Percentiles rank a stretch among this genome's conserved stretches.
These are phyloP conservation scores for Cordyceps tenuipes DNA, from an alignment of 2,329 filamentous ascomycete species.

Conservation along the genomic window DNA sequence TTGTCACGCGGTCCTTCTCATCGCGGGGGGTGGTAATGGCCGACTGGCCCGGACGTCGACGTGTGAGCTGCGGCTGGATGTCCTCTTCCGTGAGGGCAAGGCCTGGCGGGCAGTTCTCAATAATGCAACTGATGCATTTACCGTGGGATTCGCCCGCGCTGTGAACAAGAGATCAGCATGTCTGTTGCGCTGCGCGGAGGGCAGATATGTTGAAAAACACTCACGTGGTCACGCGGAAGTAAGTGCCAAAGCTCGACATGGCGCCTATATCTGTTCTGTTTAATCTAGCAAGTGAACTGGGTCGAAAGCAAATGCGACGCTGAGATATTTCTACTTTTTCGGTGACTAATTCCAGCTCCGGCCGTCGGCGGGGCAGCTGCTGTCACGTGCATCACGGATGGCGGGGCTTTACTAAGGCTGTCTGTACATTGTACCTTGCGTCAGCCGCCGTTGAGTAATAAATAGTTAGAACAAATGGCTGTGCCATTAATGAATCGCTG, in stretches of 20 bases:
- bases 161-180: slow-evolving; percentile 11
- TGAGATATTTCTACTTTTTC: neutral
- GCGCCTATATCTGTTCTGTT: slow-evolving; percentile 11
- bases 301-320: neutral
- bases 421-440: no score
- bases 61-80: slow-evolving; percentile 91
- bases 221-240: slow-evolving; percentile 76
- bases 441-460: no score
- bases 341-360: slow-evolving; percentile 5
- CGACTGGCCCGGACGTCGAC: slow-evolving; percentile 80
- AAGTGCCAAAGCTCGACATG: slow-evolving; percentile 79
- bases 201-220: slow-evolving; percentile 23
- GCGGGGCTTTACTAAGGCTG: no score
- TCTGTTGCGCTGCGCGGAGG: neutral
- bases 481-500: no score
- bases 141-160: slow-evolving; percentile 66
- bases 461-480: no score
- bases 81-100: slow-evolving; percentile 77
- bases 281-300: neutral
- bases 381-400: neutral
- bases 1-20: slow-evolving; percentile 85
- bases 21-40: slow-evolving; percentile 85
- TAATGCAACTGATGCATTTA: slow-evolving; percentile 85
- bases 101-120: slow-evolving; percentile 85
- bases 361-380: neutral